A percentile compares a stretch with the other conserved stretches of the same genome.
These are phyloP conservation scores for Gossypium schwendimanii DNA, from an alignment of 441 rosid species.

Conservation along the genomic window DNA sequence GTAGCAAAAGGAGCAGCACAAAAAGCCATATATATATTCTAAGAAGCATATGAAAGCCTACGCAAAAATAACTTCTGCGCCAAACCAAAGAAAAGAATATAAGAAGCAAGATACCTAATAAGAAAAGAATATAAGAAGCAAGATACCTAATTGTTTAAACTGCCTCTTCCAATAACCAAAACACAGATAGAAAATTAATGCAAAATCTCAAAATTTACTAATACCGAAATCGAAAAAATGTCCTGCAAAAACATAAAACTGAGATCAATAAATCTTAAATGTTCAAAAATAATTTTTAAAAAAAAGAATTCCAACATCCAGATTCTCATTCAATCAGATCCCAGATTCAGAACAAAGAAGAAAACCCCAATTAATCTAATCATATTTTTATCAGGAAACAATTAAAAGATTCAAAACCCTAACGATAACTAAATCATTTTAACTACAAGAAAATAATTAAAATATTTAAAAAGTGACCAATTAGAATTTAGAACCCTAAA, in stretches of 20 bases:
- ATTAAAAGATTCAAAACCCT: neutral
- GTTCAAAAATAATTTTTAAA: neutral
- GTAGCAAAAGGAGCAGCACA: neutral
- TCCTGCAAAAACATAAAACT: neutral
- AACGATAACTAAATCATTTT: conserved; percentile 6
- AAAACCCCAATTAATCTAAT: neutral
- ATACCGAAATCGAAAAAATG: neutral
- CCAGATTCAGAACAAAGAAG: neutral
- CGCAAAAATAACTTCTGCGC: neutral
- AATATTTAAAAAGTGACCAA: neutral
- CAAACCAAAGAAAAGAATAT: neutral
- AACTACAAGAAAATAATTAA: neutral
- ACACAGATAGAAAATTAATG: neutral
- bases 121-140: neutral
- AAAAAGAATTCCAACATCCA: neutral
- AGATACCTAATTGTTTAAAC: neutral
- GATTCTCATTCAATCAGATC: neutral
- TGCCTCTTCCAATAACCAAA: neutral
- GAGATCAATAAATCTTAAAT: neutral
- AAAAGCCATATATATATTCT: neutral
- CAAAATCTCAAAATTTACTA: neutral
- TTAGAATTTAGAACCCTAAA: neutral
- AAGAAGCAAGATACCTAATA: neutral
- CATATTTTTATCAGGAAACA: neutral
- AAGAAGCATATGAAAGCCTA: neutral